Base-by-base conservation (phyloP, 2,329 filamentous ascomycete genomes). In the Lasiodiplodia sp. region DNA sequence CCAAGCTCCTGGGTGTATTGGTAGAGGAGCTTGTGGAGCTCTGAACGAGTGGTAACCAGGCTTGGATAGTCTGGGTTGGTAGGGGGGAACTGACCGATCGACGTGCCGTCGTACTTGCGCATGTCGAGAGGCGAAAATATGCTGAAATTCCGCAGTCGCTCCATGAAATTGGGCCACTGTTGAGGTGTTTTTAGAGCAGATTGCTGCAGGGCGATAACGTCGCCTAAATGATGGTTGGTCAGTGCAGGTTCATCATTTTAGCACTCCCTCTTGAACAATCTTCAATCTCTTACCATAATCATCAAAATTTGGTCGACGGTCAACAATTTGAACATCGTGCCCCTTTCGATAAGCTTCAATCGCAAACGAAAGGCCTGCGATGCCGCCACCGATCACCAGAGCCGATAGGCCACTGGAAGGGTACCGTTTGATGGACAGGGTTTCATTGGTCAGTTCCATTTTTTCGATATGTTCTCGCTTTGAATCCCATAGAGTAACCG, bases 251-350 rank as follows among this genome's bases (percentile, higher is more conserved):
- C 28, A 28, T 28, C 28, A 6, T 28, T 28, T 4, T 5, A 28
- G 28, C 28, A 28, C 28, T 28, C 28, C 28, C 28, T 5, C 28
- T 6, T 28, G 28, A 28, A 6, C 28, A 4, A 1, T 28, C 5
- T 28, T 28, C 5, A 7, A 6, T 28, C 4, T 38, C 7, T 14
- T 18, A 49, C 44, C 44, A 4, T n/a, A 8, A 16, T 49, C 44
- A 8, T 49, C 12, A 6, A 49, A n/a, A 2, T 18, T 49, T 49
- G 44, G 44, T 10, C n/a, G 4, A 16, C 55, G 37, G 37, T 78
- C 76, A 6, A 76, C 49, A 18, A 78, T 69, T 25, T 71, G 68
- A 23, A 77, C 74, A 11, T 73, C 58, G 18, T 71, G 72, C 2
- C 76, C 76, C 23, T 44, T 60, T 8, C 56, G 34, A n/a, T 38